Conservation (phyloP, 805 yeast species). For the Zygotorulaspora danielsina region DNA sequence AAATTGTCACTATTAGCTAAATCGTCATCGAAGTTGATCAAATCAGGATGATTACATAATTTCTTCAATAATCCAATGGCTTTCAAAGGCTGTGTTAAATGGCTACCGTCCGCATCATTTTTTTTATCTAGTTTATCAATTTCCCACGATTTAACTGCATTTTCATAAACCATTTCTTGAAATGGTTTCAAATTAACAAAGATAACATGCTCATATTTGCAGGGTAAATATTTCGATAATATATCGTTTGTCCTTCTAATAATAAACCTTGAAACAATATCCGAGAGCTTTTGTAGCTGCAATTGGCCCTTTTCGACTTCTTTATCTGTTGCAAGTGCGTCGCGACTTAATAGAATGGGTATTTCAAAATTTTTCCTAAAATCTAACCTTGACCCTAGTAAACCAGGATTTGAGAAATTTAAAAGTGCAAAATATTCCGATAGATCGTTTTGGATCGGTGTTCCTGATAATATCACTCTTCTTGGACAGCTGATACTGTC, state of each 20-base stretch:
- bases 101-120: conserved; percentile 15
- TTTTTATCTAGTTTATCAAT: conserved; percentile 49
- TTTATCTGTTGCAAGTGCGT: conserved; percentile 78
- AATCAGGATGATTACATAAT: conserved; percentile 90
- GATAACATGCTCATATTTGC: conserved; percentile 95
- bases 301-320: conserved; percentile 66
- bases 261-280: conserved; percentile 79
- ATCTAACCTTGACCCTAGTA: conserved; percentile 76
- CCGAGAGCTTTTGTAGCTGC: conserved; percentile 66
- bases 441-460: conserved; percentile 94
- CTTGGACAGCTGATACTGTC: conserved; percentile 80
- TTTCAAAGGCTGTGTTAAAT: conserved; percentile 65
- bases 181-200: conserved; percentile 79
- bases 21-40: conserved; percentile 71
- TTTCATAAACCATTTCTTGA: conserved; percentile 66
- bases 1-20: conserved; percentile 53
- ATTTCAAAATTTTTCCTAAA: conserved; percentile 82
- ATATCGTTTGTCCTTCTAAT: conserved; percentile 95
- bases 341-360: conserved; percentile 79
- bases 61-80: conserved; percentile 88
- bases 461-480: conserved; percentile 89
- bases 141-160: conserved; percentile 75
- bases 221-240: conserved; percentile 87
- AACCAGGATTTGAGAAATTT: conserved; percentile 91
- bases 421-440: conserved; percentile 89